These are phyloP conservation scores for Neophaeococcomyces aloes DNA, from an alignment of 2,329 filamentous ascomycete species.

Conservation along the genomic window DNA sequence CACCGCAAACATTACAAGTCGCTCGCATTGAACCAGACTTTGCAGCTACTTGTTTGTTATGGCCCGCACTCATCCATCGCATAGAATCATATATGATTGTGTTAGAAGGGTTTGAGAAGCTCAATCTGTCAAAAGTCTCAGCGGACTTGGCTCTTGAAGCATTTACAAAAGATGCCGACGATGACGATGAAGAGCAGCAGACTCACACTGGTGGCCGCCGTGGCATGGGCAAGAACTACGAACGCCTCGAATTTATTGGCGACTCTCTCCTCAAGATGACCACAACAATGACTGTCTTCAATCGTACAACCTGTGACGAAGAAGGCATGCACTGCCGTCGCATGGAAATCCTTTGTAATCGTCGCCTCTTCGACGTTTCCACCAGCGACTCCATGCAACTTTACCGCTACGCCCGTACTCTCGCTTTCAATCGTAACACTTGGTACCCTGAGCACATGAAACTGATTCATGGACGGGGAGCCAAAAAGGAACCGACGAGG, in stretches of 20 bases:
- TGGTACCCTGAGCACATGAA: conserved; percentile 83
- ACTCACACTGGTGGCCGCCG: conserved; percentile 36
- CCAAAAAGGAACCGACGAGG: conserved; percentile 21
- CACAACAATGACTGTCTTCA: conserved; percentile 78
- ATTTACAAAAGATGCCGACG: conserved; percentile 80
- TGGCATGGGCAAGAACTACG: conserved; percentile 91
- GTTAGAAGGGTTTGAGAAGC: conserved; percentile 57
- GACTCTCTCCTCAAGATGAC: conserved; percentile 94
- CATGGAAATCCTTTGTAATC: conserved; percentile 85
- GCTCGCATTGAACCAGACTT: conserved; percentile 63
- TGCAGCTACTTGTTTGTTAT: conserved; percentile 62
- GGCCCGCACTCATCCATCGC: conserved; percentile 76
- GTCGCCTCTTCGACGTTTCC: conserved; percentile 73
- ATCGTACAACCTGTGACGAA: conserved; percentile 61
- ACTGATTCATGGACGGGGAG: conserved; percentile 61
- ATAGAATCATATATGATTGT: conserved; percentile 74
- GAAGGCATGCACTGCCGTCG: conserved; percentile 85
- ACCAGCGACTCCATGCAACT: conserved; percentile 50
- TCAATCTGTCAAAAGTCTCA: conserved; percentile 56
- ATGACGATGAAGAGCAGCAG: conserved; percentile 57
- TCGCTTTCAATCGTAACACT: conserved; percentile 52
- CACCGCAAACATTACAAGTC: conserved; percentile 64
- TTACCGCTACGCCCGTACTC: conserved; percentile 69
- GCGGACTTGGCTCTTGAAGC: conserved; percentile 67
- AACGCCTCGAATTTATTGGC: conserved; percentile 84